Conservation (phyloP, 495 filamentous ascomycete species). For the Schizothecium vesticola region DNA sequence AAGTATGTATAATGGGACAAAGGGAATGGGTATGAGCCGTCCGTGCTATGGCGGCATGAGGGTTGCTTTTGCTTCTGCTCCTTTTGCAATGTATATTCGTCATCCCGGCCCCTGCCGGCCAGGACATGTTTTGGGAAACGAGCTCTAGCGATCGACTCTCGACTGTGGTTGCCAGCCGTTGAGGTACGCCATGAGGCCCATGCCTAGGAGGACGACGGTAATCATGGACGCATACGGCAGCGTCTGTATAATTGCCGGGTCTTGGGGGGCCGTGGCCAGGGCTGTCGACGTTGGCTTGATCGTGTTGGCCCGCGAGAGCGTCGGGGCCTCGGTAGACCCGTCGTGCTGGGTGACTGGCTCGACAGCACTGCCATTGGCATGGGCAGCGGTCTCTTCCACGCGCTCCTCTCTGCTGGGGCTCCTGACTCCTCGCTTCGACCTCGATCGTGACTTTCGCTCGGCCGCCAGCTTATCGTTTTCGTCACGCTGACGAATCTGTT, state of each 20-base stretch:
- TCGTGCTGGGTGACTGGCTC: slow-evolving; percentile 9
- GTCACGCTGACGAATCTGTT: slow-evolving; percentile 67
- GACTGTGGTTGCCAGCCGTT: slow-evolving; percentile 69
- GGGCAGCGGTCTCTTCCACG: neutral
- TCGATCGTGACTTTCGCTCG: slow-evolving; percentile 21
- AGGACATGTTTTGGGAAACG: neutral
- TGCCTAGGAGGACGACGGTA: slow-evolving; percentile 81
- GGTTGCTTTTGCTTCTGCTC: neutral
- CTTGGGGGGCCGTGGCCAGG: slow-evolving; percentile 21
- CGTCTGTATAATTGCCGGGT: slow-evolving; percentile 52
- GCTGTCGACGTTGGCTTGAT: slow-evolving; percentile 32
- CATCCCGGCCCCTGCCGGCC: neutral
- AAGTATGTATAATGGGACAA: neutral
- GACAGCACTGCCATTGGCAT: slow-evolving; percentile 16
- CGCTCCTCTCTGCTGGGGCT: slow-evolving; percentile 1
- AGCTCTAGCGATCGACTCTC: slow-evolving; percentile 17
- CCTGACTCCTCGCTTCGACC: slow-evolving; percentile 16
- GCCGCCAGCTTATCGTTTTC: slow-evolving; percentile 36
- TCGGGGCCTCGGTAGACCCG: slow-evolving; percentile 20
- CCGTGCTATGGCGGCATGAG: neutral
- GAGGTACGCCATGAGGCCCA: slow-evolving; percentile 90
- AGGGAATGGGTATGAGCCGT: neutral
- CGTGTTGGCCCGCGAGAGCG: slow-evolving; percentile 37
- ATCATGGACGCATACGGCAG: slow-evolving; percentile 83
- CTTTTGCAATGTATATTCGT: neutral